These are phyloP conservation scores for Lathyrus aphaca DNA, from an alignment of 306 rosid genomes.

Conservation along the genomic window DNA sequence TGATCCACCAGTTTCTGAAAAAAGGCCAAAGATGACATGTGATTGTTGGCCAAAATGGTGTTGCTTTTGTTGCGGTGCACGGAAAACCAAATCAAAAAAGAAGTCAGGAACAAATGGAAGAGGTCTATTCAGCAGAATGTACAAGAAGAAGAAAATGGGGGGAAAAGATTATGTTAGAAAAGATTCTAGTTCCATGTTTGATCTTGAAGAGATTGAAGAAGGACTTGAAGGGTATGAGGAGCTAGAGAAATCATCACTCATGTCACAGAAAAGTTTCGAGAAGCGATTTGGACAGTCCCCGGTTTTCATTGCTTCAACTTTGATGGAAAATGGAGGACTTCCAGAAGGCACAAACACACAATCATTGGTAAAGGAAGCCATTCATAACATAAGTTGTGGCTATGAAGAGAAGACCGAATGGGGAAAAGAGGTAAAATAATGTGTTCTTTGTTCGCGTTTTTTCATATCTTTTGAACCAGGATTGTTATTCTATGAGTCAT, in stretches of 20 bases:
- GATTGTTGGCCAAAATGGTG: constrained; percentile 69
- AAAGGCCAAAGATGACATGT: constrained; percentile 59
- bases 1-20: constrained; percentile 56
- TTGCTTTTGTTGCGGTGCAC: constrained; percentile 83
- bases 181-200: constrained; percentile 73
- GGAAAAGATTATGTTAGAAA: constrained; percentile 68
- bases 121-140: constrained; percentile 64
- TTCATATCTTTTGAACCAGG: neutral
- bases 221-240: constrained; percentile 99
- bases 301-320: constrained; percentile 89
- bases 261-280: constrained; percentile 95
- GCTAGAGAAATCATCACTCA: constrained; percentile 93
- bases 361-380: constrained; percentile 85
- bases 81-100: constrained; percentile 86
- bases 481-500: neutral
- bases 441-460: too few relatives aligned
- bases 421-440: constrained; percentile 65
- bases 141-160: constrained; percentile 88
- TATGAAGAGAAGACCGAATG: constrained; percentile 96
- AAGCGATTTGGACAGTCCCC: constrained; percentile 86
- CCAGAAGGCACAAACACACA: constrained; percentile 74
- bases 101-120: constrained; percentile 48
- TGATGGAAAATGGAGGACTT: constrained; percentile 92
- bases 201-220: constrained; percentile 97
- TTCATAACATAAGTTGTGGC: constrained; percentile 90